Evolutionary conservation across 148 eudicot genomes (phyloP).

Genomic region (Rhododendron molle): DNA sequence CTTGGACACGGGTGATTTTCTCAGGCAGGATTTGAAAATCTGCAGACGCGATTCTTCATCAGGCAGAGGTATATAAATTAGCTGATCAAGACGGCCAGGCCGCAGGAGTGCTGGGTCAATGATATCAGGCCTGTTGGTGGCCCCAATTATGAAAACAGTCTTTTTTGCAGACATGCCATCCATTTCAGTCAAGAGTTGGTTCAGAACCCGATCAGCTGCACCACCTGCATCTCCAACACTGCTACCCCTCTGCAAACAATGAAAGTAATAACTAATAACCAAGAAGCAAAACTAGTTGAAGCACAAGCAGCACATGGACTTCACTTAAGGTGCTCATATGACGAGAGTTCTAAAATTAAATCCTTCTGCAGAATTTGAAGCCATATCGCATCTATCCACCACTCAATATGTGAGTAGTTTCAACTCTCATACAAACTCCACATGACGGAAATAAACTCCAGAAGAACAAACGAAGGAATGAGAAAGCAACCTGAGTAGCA

Average conservation of each 20-base stretch:
- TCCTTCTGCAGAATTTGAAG: background rate
- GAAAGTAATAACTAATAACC: background rate
- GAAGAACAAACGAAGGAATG: background rate
- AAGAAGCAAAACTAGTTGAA: background rate
- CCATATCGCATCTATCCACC: background rate
- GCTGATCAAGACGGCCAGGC: slow-evolving; percentile 53
- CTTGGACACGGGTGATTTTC: slow-evolving; percentile 47
- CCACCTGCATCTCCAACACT: slow-evolving; percentile 52
- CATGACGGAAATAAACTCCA: background rate
- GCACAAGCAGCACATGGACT: background rate
- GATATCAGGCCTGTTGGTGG: slow-evolving; percentile 51
- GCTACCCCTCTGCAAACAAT: slow-evolving; percentile 37
- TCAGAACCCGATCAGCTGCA: slow-evolving; percentile 52
- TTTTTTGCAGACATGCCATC: slow-evolving; percentile 55
- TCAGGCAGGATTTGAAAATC: slow-evolving; percentile 47
- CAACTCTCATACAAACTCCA: background rate
- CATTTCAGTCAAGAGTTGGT: slow-evolving; percentile 55
- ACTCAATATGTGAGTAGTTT: background rate
- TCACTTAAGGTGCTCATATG: background rate
- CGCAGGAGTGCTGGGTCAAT: slow-evolving; percentile 50
- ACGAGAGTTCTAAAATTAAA: background rate
- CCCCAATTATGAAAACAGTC: slow-evolving; percentile 50
- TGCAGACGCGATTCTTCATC: slow-evolving; percentile 44
- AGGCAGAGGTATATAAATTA: slow-evolving; percentile 51
- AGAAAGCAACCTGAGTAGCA: slow-evolving; percentile 44